Conservation (phyloP, 1,284 basidiomycete genomes). For the Moesziomyces aphidis region DNA sequence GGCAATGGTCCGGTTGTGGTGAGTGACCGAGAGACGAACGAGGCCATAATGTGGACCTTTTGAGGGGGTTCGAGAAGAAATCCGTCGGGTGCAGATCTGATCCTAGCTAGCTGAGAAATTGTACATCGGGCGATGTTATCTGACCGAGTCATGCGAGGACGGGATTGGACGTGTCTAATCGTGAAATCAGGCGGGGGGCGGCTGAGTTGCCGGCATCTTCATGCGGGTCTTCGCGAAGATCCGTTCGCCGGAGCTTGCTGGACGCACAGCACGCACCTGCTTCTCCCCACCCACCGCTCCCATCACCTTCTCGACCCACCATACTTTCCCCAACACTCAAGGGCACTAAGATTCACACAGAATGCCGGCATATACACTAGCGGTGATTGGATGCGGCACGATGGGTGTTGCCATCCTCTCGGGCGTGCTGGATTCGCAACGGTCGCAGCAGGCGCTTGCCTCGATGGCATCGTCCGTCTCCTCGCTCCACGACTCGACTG, state of each 20-base stretch:
- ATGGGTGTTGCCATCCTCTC: conserved; percentile 98
- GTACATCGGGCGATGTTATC: conserved; percentile 17
- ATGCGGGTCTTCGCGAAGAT: neutral
- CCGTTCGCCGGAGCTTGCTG: neutral
- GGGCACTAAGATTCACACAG: neutral
- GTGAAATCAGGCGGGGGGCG: neutral
- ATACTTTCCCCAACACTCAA: neutral
- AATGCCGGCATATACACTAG: conserved; percentile 57
- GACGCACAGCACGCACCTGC: too few species aligned
- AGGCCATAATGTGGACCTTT: too few species aligned
- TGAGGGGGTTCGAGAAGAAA: neutral
- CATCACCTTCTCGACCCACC: neutral
- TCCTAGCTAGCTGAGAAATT: too few species aligned
- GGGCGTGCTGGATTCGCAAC: conserved; percentile 76
- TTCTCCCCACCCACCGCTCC: too few species aligned
- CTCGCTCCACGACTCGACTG: conserved; percentile 26
- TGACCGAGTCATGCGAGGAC: conserved; percentile 16
- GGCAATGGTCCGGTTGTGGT: too few species aligned
- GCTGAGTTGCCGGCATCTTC: neutral
- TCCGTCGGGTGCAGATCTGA: too few species aligned
- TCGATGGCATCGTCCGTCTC: conserved; percentile 35
- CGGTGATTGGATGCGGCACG: conserved; percentile 79
- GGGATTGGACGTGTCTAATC: neutral
- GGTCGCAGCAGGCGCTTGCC: conserved; percentile 22
- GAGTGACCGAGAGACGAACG: too few species aligned